A percentile compares a stretch with the other conserved stretches of the same genome.
phyloP scores from a whole-genome alignment of 2,329 filamentous ascomycete genomes.

The Hirsutella rhossiliensis region DNA sequence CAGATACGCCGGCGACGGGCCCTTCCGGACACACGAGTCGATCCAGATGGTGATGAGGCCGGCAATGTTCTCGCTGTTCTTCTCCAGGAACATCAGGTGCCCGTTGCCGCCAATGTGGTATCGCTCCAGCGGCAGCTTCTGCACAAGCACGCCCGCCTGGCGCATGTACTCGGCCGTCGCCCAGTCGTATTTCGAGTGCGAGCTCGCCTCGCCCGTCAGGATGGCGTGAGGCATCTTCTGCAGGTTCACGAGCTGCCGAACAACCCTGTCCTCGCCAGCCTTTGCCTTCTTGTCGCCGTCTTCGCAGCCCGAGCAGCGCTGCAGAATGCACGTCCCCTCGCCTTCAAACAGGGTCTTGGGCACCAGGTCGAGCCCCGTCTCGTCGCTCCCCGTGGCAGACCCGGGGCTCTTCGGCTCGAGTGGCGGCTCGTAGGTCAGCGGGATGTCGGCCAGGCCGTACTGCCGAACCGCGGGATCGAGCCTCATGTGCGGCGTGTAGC shows the following conservation, averaged over 20 bases:
- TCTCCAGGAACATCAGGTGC: conserved; percentile 42
- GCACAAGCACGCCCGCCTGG: conserved; percentile 35
- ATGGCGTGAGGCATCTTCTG: conserved; percentile 33
- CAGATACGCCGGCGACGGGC: too few species aligned
- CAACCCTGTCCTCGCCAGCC: not conserved
- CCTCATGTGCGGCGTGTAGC: conserved; percentile 10
- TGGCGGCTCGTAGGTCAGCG: conserved; percentile 28
- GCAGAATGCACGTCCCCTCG: conserved; percentile 8
- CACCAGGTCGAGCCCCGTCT: not conserved
- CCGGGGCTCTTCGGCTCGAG: not conserved
- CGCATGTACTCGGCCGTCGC: conserved; percentile 38
- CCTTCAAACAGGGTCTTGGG: too few species aligned
- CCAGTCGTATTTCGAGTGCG: conserved; percentile 42
- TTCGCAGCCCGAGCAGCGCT: conserved; percentile 1
- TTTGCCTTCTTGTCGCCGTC: not conserved
- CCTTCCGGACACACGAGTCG: too few species aligned
- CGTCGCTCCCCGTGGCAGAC: not conserved
- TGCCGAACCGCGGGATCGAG: conserved; percentile 16
- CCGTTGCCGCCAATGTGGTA: conserved; percentile 38
- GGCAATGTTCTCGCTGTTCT: conserved; percentile 34
- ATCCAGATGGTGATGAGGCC: conserved; percentile 25
- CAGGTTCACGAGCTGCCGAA: conserved; percentile 34
- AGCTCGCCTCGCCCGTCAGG: conserved; percentile 38
- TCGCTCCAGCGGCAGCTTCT: conserved; percentile 31
- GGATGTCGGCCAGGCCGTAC: conserved; percentile 29